Conservation (phyloP, 257 asterid genomes). For the Rhazya stricta region DNA sequence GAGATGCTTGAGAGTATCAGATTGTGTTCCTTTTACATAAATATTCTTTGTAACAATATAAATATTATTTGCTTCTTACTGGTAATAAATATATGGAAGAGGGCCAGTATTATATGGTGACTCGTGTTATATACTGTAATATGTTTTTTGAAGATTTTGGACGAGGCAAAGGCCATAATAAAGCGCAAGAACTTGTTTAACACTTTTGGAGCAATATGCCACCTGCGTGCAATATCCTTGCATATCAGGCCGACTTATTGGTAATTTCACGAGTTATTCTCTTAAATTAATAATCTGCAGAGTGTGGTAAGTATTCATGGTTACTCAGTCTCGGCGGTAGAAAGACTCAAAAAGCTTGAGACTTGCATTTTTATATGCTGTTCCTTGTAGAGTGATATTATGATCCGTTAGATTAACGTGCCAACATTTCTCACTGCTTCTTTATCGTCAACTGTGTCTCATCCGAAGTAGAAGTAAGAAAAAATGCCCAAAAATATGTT, state of each 20-base stretch:
- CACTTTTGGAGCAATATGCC: not conserved
- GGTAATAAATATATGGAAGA: no score
- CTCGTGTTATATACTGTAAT: conserved; percentile 22
- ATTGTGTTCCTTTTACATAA: not conserved
- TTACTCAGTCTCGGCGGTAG: not conserved
- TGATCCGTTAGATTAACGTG: no score
- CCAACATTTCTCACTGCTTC: no score
- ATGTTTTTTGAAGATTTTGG: conserved; percentile 23
- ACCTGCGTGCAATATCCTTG: not conserved
- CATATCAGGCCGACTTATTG: not conserved
- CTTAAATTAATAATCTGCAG: no score
- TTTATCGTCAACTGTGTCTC: no score
- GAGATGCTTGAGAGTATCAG: conserved; percentile 1
- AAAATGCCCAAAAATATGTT: no score
- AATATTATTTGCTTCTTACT: not conserved
- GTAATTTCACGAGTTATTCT: no score
- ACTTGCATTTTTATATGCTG: not conserved
- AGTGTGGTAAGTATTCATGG: not conserved
- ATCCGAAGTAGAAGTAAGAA: no score
- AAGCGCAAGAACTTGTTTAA: conserved; percentile 18
- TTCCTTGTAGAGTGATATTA: no score
- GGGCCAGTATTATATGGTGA: conserved; percentile 11
- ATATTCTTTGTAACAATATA: conserved; percentile 10
- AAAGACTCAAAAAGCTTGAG: not conserved
- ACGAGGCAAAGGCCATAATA: conserved; percentile 20